Evolutionary conservation across 352 stramenopile genomes (phyloP).

Genomic region (Phytopythium boreale): DNA sequence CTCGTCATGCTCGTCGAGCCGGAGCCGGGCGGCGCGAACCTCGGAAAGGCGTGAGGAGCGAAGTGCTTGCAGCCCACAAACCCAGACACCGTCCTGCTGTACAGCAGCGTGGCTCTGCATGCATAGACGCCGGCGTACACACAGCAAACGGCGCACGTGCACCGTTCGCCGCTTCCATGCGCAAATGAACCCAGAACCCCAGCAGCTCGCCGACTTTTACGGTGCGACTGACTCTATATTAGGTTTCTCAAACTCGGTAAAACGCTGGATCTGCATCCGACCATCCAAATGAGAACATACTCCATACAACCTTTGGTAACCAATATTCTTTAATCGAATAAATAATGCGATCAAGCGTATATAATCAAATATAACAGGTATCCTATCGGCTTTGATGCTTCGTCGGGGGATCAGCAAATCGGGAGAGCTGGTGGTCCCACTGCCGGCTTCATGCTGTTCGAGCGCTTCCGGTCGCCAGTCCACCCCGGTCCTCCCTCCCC

Average conservation of each 20-base stretch:
- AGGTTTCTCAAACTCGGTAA: neutral
- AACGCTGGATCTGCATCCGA: neutral
- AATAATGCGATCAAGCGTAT: neutral
- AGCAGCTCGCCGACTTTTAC: neutral
- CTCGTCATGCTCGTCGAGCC: no score
- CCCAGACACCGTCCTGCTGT: no score
- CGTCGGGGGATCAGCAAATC: neutral
- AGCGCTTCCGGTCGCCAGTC: constrained; percentile 6
- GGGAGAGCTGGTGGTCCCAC: neutral
- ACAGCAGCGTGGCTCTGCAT: neutral
- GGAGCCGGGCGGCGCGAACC: neutral
- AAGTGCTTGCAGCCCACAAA: no score
- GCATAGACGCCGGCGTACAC: neutral
- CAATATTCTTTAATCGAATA: neutral
- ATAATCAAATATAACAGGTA: neutral
- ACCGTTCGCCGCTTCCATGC: neutral
- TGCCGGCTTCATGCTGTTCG: constrained; percentile 6
- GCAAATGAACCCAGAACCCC: neutral
- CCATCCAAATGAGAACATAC: neutral
- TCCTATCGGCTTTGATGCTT: neutral
- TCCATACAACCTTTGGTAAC: neutral
- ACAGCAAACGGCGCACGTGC: neutral
- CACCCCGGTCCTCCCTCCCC: neutral
- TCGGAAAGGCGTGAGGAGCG: neutral
- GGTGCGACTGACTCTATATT: constrained; percentile 1